Percentiles rank a stretch among this genome's conserved stretches.
Conservation (phyloP, 1,139 yeast genomes). For the Arxiozyma bovina region DNA sequence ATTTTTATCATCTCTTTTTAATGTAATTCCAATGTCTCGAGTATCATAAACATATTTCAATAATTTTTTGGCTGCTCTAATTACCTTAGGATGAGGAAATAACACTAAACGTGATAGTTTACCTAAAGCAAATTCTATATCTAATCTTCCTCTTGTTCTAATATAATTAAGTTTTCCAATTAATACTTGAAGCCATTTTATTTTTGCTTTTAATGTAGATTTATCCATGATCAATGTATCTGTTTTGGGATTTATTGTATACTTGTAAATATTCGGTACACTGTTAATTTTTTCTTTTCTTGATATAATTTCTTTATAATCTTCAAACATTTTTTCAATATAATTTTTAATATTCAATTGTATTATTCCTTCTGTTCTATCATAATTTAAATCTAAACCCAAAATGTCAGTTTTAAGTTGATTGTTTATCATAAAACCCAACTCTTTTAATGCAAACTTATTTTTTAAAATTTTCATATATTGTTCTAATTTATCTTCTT, state of each 20-base stretch:
- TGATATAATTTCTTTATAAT: neutral
- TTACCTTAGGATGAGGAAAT: neutral
- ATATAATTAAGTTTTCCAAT: conserved; percentile 4
- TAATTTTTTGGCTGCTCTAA: too few species aligned
- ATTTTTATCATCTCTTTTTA: too few species aligned
- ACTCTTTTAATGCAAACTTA: conserved; percentile 3
- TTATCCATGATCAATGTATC: neutral
- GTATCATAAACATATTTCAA: too few species aligned
- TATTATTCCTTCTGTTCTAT: neutral
- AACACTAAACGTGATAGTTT: neutral
- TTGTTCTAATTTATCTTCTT: conserved; percentile 1
- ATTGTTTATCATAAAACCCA: conserved; percentile 3
- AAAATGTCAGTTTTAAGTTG: conserved; percentile 3
- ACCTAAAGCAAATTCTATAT: conserved; percentile 4
- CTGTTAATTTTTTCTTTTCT: neutral
- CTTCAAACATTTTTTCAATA: neutral
- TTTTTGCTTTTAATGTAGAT: neutral
- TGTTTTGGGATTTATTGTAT: neutral
- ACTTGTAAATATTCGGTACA: neutral
- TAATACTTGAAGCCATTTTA: neutral
- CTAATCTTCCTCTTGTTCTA: conserved; percentile 4
- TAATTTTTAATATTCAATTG: neutral
- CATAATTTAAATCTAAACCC: conserved; percentile 6
- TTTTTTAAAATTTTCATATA: neutral
- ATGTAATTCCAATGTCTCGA: too few species aligned